These are phyloP conservation scores for Candida nemodendra DNA, from an alignment of 805 yeast species.

Conservation along the genomic window DNA sequence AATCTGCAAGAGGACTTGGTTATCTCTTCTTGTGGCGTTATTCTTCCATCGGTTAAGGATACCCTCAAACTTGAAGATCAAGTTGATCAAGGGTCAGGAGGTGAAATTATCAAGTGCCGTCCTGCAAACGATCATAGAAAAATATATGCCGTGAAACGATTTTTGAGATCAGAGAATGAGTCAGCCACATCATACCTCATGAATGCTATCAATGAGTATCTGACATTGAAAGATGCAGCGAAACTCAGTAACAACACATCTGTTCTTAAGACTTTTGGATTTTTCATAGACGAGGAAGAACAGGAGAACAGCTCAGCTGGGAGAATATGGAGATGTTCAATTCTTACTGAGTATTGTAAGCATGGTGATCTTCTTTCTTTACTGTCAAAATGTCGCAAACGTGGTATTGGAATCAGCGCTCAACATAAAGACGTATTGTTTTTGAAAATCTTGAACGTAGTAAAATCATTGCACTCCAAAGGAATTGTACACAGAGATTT, in stretches of 20 bases:
- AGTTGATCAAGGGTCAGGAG: constrained; percentile 34
- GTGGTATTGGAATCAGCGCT: constrained; percentile 31
- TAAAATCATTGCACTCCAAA: constrained; percentile 42
- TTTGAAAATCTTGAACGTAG: constrained; percentile 52
- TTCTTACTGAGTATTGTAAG: constrained; percentile 42
- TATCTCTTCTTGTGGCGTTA: constrained; percentile 1
- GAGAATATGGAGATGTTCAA: constrained; percentile 24
- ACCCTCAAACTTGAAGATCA: constrained; percentile 13
- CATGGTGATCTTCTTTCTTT: constrained; percentile 49
- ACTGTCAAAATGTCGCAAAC: constrained; percentile 39
- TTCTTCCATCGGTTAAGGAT: constrained; percentile 10
- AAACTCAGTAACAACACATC: constrained; percentile 4
- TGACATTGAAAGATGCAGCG: constrained; percentile 17
- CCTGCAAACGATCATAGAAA: constrained; percentile 2
- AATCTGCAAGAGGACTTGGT: constrained; percentile 3
- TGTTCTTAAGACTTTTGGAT: constrained; percentile 14
- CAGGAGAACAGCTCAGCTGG: neutral
- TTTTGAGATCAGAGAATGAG: constrained; percentile 8
- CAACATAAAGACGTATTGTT: constrained; percentile 46
- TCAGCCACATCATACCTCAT: constrained; percentile 9
- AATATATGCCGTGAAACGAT: constrained; percentile 15
- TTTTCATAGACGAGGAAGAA: constrained; percentile 10
- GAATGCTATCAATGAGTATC: constrained; percentile 31
- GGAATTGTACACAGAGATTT: constrained; percentile 50
- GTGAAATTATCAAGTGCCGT: constrained; percentile 24